Percentiles rank a stretch among this genome's conserved stretches.
These are phyloP conservation scores for Scutellaria galericulata DNA, from an alignment of 257 asterid species.

Conservation along the genomic window DNA sequence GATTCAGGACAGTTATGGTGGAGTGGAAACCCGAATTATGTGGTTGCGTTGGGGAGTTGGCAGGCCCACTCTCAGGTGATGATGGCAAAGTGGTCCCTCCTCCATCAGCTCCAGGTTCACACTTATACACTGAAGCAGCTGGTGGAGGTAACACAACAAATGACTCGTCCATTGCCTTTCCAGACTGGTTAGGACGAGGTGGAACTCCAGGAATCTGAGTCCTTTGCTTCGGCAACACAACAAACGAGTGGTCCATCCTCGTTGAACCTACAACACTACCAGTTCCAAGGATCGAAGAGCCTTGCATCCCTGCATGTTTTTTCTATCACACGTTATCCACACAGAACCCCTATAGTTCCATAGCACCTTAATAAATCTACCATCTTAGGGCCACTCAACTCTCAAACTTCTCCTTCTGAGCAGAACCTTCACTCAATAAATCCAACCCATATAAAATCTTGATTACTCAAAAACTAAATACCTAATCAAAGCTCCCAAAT, in stretches of 20 bases:
- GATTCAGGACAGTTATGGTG: conserved; percentile 80
- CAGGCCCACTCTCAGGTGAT: conserved; percentile 59
- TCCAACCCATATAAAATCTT: conserved; percentile 14
- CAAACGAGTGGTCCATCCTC: conserved; percentile 85
- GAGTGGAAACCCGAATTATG: conserved; percentile 89
- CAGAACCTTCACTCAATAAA: conserved; percentile 22
- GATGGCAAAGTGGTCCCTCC: conserved; percentile 60
- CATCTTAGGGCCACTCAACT: conserved; percentile 21
- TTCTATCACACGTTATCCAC: conserved; percentile 34
- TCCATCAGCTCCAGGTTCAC: conserved; percentile 76
- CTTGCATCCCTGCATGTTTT: conserved; percentile 72
- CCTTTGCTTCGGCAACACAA: conserved; percentile 86
- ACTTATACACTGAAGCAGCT: conserved; percentile 92
- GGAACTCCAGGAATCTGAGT: conserved; percentile 67
- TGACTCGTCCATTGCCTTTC: conserved; percentile 92
- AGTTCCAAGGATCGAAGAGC: conserved; percentile 67
- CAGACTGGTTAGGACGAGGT: conserved; percentile 74
- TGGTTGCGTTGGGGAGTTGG: conserved; percentile 55
- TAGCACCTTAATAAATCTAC: neutral
- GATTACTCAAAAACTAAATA: neutral
- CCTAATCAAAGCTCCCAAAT: conserved; percentile 14
- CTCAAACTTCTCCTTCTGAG: neutral
- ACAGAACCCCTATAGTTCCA: conserved; percentile 4
- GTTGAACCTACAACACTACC: conserved; percentile 69
- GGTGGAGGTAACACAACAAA: conserved; percentile 98